phyloP scores from a whole-genome alignment of 495 filamentous ascomycete genomes.

The Thermothielavioides terrestris region DNA sequence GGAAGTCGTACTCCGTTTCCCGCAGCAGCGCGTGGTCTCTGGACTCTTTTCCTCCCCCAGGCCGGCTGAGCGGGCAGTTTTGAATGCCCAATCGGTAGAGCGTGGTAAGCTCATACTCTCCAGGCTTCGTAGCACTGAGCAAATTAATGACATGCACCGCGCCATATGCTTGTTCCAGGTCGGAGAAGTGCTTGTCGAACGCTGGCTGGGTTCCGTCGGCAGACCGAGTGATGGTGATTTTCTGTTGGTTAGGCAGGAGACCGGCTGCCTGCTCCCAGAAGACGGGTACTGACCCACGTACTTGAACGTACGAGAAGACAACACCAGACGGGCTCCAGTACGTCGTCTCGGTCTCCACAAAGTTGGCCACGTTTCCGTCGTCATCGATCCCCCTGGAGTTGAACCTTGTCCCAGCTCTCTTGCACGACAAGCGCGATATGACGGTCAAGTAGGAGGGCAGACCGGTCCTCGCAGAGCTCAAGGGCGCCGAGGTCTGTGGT shows the following conservation, averaged over 20 bases:
- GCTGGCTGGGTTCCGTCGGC: slow-evolving; percentile 87
- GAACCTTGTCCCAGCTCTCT: slow-evolving; percentile 88
- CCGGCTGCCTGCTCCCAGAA: slow-evolving; percentile 95
- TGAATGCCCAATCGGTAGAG: slow-evolving; percentile 69
- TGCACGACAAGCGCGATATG: slow-evolving; percentile 85
- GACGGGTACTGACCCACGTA: slow-evolving; percentile 83
- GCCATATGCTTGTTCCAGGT: slow-evolving; percentile 74
- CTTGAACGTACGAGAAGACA: slow-evolving; percentile 88
- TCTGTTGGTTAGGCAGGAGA: slow-evolving; percentile 85
- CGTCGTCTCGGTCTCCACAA: slow-evolving; percentile 55
- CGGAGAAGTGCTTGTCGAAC: slow-evolving; percentile 88
- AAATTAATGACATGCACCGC: slow-evolving; percentile 87
- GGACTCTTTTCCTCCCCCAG: slow-evolving; percentile 33
- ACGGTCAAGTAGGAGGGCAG: slow-evolving; percentile 75
- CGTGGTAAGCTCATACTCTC: slow-evolving; percentile 70
- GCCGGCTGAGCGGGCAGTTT: slow-evolving; percentile 55
- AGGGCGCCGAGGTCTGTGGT: slow-evolving; percentile 47
- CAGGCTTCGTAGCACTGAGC: slow-evolving; percentile 74
- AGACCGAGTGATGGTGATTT: slow-evolving; percentile 83
- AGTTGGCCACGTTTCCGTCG: slow-evolving; percentile 94
- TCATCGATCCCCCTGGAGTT: slow-evolving; percentile 96
- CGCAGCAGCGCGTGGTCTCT: slow-evolving; percentile 61
- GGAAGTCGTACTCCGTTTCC: slow-evolving; percentile 86
- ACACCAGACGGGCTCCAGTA: slow-evolving; percentile 67
- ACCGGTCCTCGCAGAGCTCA: slow-evolving; percentile 55